Evolutionary conservation across 2,329 filamentous ascomycete species (phyloP).

Genomic region (Fonsecaea erecta): DNA sequence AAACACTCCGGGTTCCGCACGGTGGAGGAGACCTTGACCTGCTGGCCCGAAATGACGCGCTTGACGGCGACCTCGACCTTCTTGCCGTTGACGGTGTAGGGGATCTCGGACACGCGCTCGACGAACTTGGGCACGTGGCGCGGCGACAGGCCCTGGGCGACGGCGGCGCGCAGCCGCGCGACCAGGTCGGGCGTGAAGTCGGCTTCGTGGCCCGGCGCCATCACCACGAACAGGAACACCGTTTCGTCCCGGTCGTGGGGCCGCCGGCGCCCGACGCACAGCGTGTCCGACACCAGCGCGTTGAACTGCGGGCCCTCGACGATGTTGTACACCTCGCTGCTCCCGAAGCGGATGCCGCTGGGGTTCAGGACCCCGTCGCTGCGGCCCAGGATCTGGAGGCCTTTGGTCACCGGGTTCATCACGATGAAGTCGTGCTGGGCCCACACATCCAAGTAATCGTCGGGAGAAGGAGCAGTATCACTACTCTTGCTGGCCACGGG

Average conservation of each 20-base stretch:
- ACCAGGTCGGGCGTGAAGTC: conserved; percentile 38
- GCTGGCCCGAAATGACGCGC: conserved; percentile 47
- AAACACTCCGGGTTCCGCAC: conserved; percentile 48
- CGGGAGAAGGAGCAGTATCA: not conserved
- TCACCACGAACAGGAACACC: conserved; percentile 50
- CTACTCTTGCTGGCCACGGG: not conserved
- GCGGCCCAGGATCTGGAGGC: conserved; percentile 51
- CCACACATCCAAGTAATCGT: conserved; percentile 46
- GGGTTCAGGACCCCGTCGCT: conserved; percentile 56
- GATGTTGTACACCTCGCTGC: conserved; percentile 54
- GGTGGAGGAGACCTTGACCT: conserved; percentile 46
- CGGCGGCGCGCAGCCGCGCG: conserved; percentile 34
- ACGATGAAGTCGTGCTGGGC: conserved; percentile 55
- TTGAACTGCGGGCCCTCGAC: conserved; percentile 46
- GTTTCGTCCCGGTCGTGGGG: conserved; percentile 45
- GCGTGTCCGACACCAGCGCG: conserved; percentile 43
- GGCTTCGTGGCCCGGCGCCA: conserved; percentile 37
- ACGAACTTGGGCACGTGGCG: conserved; percentile 52
- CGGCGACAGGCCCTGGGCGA: conserved; percentile 39
- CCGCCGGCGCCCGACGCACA: conserved; percentile 48
- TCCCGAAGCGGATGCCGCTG: conserved; percentile 54
- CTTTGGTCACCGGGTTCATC: conserved; percentile 48
- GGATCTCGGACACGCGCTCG: conserved; percentile 47
- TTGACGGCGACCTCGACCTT: conserved; percentile 54
- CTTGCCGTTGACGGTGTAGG: conserved; percentile 55